Evolutionary conservation across 78 protist genomes (phyloP).

Genomic region (Polysphondylium violaceum): DNA sequence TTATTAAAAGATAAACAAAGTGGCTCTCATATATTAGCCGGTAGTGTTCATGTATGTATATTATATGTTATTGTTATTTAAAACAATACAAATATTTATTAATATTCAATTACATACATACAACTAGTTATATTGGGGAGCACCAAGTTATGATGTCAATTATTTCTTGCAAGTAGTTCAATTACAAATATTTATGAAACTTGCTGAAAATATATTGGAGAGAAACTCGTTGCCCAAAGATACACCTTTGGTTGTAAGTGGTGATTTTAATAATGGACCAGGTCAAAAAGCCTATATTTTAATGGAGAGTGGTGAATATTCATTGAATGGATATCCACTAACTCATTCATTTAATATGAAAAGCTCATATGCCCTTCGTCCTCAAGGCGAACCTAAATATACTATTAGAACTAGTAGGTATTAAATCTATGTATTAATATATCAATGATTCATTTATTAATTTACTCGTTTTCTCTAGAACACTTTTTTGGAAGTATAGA

Average conservation of each 20-base stretch:
- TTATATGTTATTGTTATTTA: not conserved
- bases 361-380: slow-evolving; percentile 1
- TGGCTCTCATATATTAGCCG: not conserved
- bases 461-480: not conserved
- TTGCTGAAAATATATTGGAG: not conserved
- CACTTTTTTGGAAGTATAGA: slow-evolving; percentile 15
- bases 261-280: slow-evolving; percentile 51
- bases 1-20: not conserved
- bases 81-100: not conserved
- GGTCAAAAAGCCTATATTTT: not conserved
- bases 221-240: not conserved
- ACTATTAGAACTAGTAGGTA: slow-evolving; percentile 10
- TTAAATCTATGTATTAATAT: not conserved
- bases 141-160: slow-evolving; percentile 6
- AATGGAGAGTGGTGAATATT: not conserved
- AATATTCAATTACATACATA: not conserved
- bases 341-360: not conserved
- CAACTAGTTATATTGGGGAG: slow-evolving; percentile 42
- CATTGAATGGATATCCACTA: not conserved
- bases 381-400: slow-evolving; percentile 13
- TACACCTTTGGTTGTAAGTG: slow-evolving; percentile 21
- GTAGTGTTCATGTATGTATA: slow-evolving; percentile 34
- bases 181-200: slow-evolving; percentile 8
- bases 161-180: slow-evolving; percentile 4
- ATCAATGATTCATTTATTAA: not conserved